Evolutionary conservation across 1,284 basidiomycete genomes (phyloP).

Genomic region (Peniophora sp.): DNA sequence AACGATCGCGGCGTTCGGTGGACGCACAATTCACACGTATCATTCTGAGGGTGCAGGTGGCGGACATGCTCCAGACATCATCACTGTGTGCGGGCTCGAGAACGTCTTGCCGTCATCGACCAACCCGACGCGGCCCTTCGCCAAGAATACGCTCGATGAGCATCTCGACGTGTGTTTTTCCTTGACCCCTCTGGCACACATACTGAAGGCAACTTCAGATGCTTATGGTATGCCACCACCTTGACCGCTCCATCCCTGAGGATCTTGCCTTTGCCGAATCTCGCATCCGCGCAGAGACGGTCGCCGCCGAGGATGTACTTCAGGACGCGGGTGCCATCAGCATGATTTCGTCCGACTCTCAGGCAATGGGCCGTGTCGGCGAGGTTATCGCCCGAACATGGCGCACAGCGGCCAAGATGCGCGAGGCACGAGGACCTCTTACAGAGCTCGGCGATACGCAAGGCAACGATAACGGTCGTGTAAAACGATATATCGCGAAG

Average conservation of each 20-base stretch:
- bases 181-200: not conserved
- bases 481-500: conserved; percentile 94
- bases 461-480: conserved; percentile 84
- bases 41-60: conserved; percentile 94
- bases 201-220: conserved; percentile 45
- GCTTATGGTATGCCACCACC: conserved; percentile 95
- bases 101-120: conserved; percentile 98
- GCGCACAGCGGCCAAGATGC: conserved; percentile 97
- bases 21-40: conserved; percentile 95
- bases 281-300: conserved; percentile 92
- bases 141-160: conserved; percentile 91
- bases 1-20: conserved; percentile 87
- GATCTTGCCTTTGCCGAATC: conserved; percentile 97
- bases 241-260: conserved; percentile 84
- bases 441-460: conserved; percentile 52
- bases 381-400: conserved; percentile 93
- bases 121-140: conserved; percentile 92
- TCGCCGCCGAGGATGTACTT: conserved; percentile 95
- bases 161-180: conserved; percentile 78
- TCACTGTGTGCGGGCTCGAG: conserved; percentile 83
- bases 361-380: conserved; percentile 97
- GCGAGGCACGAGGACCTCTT: conserved; percentile 69
- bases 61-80: conserved; percentile 97
- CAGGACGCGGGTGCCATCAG: conserved; percentile 94
- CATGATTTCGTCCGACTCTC: conserved; percentile 94